Evolutionary conservation across 371 early-diverging fungal species (phyloP).

Genomic region (Cokeromyces recurvatus): DNA sequence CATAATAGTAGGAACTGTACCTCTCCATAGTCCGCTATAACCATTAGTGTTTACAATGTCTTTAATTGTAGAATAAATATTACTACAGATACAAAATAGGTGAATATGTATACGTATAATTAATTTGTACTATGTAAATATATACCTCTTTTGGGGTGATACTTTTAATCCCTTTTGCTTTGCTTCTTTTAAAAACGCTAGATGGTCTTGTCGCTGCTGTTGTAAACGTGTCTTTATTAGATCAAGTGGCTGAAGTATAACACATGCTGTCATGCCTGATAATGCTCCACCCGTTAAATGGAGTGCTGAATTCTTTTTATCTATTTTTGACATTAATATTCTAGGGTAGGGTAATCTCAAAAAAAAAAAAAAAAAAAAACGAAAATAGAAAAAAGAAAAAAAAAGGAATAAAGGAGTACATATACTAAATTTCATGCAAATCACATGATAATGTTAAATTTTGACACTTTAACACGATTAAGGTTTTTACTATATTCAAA

Average conservation of each 20-base stretch:
- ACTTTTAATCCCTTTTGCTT: constrained; percentile 28
- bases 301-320: constrained; percentile 32
- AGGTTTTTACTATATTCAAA: no score
- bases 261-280: constrained; percentile 78
- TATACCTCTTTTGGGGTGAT: constrained; percentile 27
- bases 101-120: no score
- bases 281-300: constrained; percentile 79
- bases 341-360: no score
- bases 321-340: constrained; percentile 18
- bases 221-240: constrained; percentile 85
- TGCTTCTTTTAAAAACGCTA: constrained; percentile 47
- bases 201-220: constrained; percentile 57
- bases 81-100: constrained; percentile 24
- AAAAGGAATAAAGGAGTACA: no score
- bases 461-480: no score
- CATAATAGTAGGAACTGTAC: constrained; percentile 79
- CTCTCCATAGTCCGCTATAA: constrained; percentile 85
- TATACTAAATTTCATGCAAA: no score
- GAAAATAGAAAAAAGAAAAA: no score
- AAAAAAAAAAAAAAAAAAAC: no score
- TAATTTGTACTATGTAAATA: background rate
- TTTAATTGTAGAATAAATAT: constrained; percentile 51
- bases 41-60: constrained; percentile 62
- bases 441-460: no score
- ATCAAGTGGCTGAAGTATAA: constrained; percentile 89